Base-by-base conservation (phyloP, 306 rosid species). In the Inga laurina region DNA sequence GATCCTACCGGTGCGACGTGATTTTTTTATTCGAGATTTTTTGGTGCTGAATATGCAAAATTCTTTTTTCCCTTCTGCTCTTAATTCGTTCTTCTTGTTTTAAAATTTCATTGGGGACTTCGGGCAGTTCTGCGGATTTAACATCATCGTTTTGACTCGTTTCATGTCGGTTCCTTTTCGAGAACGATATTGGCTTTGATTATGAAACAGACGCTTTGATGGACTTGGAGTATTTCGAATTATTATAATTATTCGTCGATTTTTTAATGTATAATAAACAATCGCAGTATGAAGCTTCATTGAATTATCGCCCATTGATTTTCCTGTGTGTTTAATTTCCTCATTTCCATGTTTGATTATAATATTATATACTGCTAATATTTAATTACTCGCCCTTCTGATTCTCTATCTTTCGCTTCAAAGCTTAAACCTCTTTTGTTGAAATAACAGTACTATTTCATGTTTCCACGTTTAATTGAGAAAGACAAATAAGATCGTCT, bases 1-100 rank as follows among this genome's bases (percentile, higher is more conserved):
- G 90, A 85, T 88, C 90, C 30, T 64, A 68, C 66, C 72, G 79
- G 87, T 85, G 85, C 88, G 80, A 88, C 81, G 69, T 83, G 48
- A 22, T 9, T 51, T 24, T 14, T 19, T 22, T 15, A 35, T 21
- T 37, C 3, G 3, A 10, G 74, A 46, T 41, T 64, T 71, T 78
- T 78, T 10, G 11, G 39, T 34, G 0, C 37, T 54, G 56, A 10
- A 73, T 48, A 44, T 19, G 8, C 3, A 21, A 21, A 72, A 67
- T 44, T 73, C 4, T 14, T 69, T 75, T 65, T 21, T 10, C 45
- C 7, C 37, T 7, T 7, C 19, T 7, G 19, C 10, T 59, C 12
- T 39, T 27, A 48, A n/a, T 15, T 22, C 16, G 5, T 41, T 74
- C n/a, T 12, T 12, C 43, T 35, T 32, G 30, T 32, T 48, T 49